Evolutionary conservation across 768 basidiomycete species (phyloP), one percentile per base, ranked within the genome.

Genomic region (Mycena floridula): DNA sequence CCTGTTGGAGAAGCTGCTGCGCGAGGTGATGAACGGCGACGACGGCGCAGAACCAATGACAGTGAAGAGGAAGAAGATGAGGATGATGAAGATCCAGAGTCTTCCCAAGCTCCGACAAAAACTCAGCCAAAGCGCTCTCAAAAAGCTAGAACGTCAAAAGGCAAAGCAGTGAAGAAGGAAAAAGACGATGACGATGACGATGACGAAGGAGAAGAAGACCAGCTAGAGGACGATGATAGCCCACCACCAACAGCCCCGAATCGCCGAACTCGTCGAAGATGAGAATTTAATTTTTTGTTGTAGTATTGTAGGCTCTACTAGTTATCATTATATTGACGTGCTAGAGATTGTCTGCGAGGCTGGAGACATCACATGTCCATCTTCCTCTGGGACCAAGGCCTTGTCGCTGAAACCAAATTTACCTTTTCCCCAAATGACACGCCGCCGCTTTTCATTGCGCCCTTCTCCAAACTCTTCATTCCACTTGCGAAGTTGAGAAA

Each of bases 401-500:
- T 69, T 65, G 53, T 81, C 70, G 8, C 79, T 74, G 62, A 95
- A 96, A 16, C 93, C 93, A 60, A 97, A 97, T 38, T 76, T 74
- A 46, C 82, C 89, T 55, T 85, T 89, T 21, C 93, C 94, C 79
- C 93, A 92, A 25, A 85, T 82, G 54, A 82, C 80, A 54, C 76
- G 74, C 27, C 77, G 76, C 50, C 69, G 82, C 42, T 74, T 77
- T 27, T 83, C 77, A 50, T 70, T 76, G 15, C 77, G 67, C 5
- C 90, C 91, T 60, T 95, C 92, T 21, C 94, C 93, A 61, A 92
- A 94, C 59, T 94, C 88, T 38, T 93, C 87, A 49, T 95, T 93
- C 90, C 90, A 94, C 65, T 84, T 86, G 36, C 84, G 76, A 36
- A 92, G 67, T 45, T 86, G 85, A 2, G 81, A 66, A 25, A 90